Evolutionary conservation across 2,329 filamentous ascomycete species (phyloP).

Genomic region (Lomentospora prolificans): DNA sequence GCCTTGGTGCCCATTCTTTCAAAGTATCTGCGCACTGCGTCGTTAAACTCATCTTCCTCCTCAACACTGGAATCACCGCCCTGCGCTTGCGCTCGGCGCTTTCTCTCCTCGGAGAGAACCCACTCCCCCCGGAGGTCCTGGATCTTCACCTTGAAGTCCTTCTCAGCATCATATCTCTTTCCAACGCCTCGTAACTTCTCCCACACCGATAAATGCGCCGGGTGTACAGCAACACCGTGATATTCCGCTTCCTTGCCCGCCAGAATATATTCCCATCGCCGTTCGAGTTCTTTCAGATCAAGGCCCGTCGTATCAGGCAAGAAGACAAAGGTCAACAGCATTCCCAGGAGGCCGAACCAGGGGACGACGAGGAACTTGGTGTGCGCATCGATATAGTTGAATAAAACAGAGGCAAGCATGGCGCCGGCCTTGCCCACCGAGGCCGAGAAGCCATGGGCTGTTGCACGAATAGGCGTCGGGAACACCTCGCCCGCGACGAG

Average conservation of each 20-base stretch:
- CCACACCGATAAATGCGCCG: conserved; percentile 78
- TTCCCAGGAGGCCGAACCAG: conserved; percentile 86
- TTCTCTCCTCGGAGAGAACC: conserved; percentile 18
- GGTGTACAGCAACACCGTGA: conserved; percentile 87
- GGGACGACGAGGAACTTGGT: conserved; percentile 86
- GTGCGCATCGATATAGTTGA: conserved; percentile 84
- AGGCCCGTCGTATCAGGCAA: conserved; percentile 92
- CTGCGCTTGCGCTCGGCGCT: conserved; percentile 31
- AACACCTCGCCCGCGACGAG: conserved; percentile 90
- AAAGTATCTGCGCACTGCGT: neutral
- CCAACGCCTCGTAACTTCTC: conserved; percentile 72
- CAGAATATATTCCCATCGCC: conserved; percentile 82
- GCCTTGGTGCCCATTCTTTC: neutral
- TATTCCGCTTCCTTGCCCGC: conserved; percentile 70
- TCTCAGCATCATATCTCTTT: conserved; percentile 73
- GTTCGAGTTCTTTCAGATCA: conserved; percentile 94
- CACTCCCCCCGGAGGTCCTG: conserved; percentile 65
- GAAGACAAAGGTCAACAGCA: conserved; percentile 73
- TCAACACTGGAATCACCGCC: conserved; percentile 31
- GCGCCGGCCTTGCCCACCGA: conserved; percentile 80
- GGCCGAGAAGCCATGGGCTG: conserved; percentile 90
- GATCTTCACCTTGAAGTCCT: conserved; percentile 76
- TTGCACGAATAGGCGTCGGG: conserved; percentile 85
- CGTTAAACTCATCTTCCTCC: conserved; percentile 1
- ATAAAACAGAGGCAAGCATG: conserved; percentile 69